Percentiles rank a stretch among this genome's conserved stretches.
phyloP scores from a whole-genome alignment of 2,329 filamentous ascomycete species.

The Fusarium lateritium region DNA sequence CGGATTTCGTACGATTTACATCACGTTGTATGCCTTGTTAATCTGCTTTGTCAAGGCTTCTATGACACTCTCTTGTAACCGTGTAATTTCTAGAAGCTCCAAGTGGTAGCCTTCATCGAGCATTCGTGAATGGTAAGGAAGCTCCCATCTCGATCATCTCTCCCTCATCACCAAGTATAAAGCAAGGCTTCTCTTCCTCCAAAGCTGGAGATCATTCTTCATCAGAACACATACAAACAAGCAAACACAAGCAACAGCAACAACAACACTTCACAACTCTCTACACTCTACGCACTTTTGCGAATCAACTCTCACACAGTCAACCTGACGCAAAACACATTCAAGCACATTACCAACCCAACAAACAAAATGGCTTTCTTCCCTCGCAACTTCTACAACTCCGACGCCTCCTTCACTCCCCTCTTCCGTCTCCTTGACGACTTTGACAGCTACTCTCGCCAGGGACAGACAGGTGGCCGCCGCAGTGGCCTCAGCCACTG shows the following conservation, averaged over 20 bases:
- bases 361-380: constrained; percentile 72
- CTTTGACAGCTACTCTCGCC: constrained; percentile 70
- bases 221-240: constrained; percentile 51
- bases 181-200: constrained; percentile 38
- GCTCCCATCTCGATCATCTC: constrained; percentile 16
- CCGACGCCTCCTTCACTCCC: constrained; percentile 68
- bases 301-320: constrained; percentile 45
- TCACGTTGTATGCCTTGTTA: constrained; percentile 16
- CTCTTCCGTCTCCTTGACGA: constrained; percentile 77
- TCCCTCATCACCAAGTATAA: constrained; percentile 50
- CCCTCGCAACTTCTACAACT: constrained; percentile 66
- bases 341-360: constrained; percentile 44
- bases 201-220: constrained; percentile 36
- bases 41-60: constrained; percentile 23
- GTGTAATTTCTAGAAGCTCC: constrained; percentile 47
- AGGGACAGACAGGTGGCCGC: constrained; percentile 48
- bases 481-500: constrained; percentile 66
- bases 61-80: constrained; percentile 24
- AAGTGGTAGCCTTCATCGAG: constrained; percentile 33
- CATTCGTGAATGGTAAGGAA: constrained; percentile 41
- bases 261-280: constrained; percentile 10
- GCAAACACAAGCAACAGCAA: constrained; percentile 41
- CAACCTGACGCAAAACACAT: constrained; percentile 47
- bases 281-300: constrained; percentile 43
- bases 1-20: constrained; percentile 32